Evolutionary conservation across 768 basidiomycete genomes (phyloP).

Genomic region (Trametes meyenii): DNA sequence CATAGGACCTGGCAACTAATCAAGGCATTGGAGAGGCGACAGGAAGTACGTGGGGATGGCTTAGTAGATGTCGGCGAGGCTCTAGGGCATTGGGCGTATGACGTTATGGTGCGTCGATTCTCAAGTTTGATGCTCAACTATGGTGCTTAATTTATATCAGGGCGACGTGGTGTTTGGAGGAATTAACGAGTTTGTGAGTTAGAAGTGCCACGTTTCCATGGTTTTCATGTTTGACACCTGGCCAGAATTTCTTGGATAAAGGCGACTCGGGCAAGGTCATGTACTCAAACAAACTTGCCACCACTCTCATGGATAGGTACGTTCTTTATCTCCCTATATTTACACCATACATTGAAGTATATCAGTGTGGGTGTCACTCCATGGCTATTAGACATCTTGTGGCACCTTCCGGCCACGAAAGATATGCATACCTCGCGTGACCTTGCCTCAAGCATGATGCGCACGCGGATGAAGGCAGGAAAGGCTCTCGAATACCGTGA

Average conservation of each 20-base stretch:
- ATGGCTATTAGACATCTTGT: slow-evolving; percentile 35
- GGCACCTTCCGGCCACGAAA: slow-evolving; percentile 31
- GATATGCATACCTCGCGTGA: slow-evolving; percentile 20
- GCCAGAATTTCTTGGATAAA: background rate
- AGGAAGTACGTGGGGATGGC: background rate
- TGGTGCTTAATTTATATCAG: background rate
- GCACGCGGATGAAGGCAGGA: slow-evolving; percentile 4
- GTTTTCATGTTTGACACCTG: background rate
- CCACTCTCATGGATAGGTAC: background rate
- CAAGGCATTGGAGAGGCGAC: background rate
- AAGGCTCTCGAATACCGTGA: slow-evolving; percentile 14
- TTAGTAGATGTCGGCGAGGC: slow-evolving; percentile 21
- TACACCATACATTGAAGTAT: background rate
- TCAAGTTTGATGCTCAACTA: background rate
- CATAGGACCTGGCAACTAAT: background rate
- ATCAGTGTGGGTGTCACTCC: slow-evolving; percentile 36
- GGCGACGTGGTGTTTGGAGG: background rate
- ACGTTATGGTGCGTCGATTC: slow-evolving; percentile 27
- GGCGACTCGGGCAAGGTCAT: background rate
- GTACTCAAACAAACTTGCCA: background rate
- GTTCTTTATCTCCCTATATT: background rate
- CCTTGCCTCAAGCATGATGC: slow-evolving; percentile 21
- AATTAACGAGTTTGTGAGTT: background rate
- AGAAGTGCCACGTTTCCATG: background rate
- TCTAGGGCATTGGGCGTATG: slow-evolving; percentile 30